A percentile compares a stretch with the other conserved stretches of the same genome.
Evolutionary conservation across 768 basidiomycete genomes (phyloP).

Genomic region (Candolleomyces efflorescens): DNA sequence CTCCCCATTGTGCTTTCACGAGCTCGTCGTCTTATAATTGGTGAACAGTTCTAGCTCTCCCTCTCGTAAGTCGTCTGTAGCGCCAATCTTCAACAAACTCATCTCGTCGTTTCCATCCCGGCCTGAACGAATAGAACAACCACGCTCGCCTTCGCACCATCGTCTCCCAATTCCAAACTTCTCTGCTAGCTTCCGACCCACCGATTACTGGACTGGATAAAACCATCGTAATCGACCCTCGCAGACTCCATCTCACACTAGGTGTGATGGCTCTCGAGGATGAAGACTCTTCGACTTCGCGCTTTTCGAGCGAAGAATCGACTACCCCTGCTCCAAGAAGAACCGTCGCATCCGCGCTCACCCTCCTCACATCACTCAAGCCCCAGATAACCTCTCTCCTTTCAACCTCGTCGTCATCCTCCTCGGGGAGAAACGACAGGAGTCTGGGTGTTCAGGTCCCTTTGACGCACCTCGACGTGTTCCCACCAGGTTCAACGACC

Average conservation of each 20-base stretch:
- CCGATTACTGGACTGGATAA: slow-evolving; percentile 53
- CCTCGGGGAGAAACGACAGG: too few relatives aligned
- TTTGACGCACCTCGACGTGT: slow-evolving; percentile 47
- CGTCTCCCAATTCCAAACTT: slow-evolving; percentile 34
- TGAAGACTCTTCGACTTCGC: background rate
- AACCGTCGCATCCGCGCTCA: slow-evolving; percentile 38
- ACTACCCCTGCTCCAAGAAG: background rate
- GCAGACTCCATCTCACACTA: slow-evolving; percentile 67
- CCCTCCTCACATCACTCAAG: slow-evolving; percentile 37
- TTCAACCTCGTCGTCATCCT: background rate
- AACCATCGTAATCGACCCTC: slow-evolving; percentile 52
- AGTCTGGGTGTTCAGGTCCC: slow-evolving; percentile 27
- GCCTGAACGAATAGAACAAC: slow-evolving; percentile 22
- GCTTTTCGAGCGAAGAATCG: too few relatives aligned
- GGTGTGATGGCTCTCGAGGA: slow-evolving; percentile 63
- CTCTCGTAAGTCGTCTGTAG: background rate
- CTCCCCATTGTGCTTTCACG: too few relatives aligned
- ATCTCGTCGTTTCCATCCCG: too few relatives aligned
- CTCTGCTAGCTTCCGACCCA: slow-evolving; percentile 5
- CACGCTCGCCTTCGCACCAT: slow-evolving; percentile 32
- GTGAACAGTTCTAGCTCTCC: background rate
- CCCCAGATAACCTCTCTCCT: slow-evolving; percentile 41
- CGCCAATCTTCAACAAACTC: too few relatives aligned
- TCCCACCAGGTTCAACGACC: slow-evolving; percentile 27
- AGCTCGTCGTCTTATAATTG: too few relatives aligned